Evolutionary conservation across 495 filamentous ascomycete species (phyloP).

Genomic region (Cryomyces minteri): DNA sequence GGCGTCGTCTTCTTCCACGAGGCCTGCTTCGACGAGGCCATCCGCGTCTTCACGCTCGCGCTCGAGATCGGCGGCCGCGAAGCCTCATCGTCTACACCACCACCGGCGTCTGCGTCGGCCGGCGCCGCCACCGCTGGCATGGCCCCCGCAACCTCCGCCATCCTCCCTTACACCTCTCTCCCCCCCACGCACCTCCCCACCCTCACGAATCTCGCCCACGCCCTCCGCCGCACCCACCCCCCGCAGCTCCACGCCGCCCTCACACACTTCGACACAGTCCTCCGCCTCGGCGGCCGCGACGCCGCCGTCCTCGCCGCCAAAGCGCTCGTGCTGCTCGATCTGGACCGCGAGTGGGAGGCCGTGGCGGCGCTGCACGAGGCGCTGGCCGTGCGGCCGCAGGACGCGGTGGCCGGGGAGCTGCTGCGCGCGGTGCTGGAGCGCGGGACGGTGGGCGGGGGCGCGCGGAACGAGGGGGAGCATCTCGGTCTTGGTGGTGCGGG

Average conservation of each 20-base stretch:
- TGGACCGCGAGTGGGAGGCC: conserved; percentile 20
- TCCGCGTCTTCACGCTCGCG: conserved; percentile 53
- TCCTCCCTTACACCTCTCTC: conserved; percentile 25
- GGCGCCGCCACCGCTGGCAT: not conserved
- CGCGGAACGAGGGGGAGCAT: conserved; percentile 10
- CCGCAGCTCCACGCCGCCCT: conserved; percentile 24
- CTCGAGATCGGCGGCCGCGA: conserved; percentile 43
- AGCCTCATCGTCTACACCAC: too few relatives aligned
- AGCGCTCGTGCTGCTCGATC: conserved; percentile 24
- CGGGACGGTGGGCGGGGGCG: too few relatives aligned
- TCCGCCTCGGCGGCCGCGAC: conserved; percentile 52
- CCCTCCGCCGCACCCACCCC: conserved; percentile 52
- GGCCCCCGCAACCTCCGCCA: conserved; percentile 25
- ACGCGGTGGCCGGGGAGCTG: conserved; percentile 23
- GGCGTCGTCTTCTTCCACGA: conserved; percentile 91
- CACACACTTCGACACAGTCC: conserved; percentile 39
- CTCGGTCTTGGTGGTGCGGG: not conserved
- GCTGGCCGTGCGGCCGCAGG: conserved; percentile 23
- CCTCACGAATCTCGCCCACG: conserved; percentile 76
- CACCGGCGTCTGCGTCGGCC: conserved; percentile 6
- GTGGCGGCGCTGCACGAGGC: conserved; percentile 24
- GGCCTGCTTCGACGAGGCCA: conserved; percentile 53
- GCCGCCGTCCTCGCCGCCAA: conserved; percentile 42
- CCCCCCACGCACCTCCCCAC: conserved; percentile 74
- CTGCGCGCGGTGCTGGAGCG: conserved; percentile 19